phyloP scores from a whole-genome alignment of 768 basidiomycete genomes.

The Leccinellum albellum region DNA sequence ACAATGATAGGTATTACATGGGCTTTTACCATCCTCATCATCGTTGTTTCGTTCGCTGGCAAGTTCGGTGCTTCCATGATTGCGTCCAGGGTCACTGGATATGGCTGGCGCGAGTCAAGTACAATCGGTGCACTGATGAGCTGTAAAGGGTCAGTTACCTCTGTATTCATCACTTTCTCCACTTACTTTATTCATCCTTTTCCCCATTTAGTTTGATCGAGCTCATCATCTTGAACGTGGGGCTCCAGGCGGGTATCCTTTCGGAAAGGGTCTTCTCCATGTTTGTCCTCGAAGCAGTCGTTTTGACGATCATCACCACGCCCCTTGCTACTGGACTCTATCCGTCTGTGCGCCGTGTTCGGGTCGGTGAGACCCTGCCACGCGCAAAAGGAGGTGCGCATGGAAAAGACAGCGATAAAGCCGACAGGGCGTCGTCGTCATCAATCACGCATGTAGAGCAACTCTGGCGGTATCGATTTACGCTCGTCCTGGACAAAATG shows the following conservation, averaged over 20 bases:
- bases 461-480: slow-evolving; percentile 58
- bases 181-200: not conserved
- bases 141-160: slow-evolving; percentile 72
- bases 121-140: slow-evolving; percentile 92
- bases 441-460: slow-evolving; percentile 11
- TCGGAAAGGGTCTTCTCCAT: slow-evolving; percentile 81
- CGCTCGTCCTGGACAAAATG: slow-evolving; percentile 86
- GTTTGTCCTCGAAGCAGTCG: slow-evolving; percentile 85
- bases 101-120: slow-evolving; percentile 73
- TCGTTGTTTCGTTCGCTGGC: slow-evolving; percentile 73
- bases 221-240: slow-evolving; percentile 94
- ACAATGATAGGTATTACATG: slow-evolving; percentile 62
- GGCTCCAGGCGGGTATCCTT: slow-evolving; percentile 76
- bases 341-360: slow-evolving; percentile 55
- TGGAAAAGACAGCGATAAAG: slow-evolving; percentile 5
- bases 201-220: slow-evolving; percentile 71
- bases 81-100: slow-evolving; percentile 64
- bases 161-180: not conserved
- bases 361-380: slow-evolving; percentile 30
- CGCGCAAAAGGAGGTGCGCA: slow-evolving; percentile 32
- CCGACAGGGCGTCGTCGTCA: slow-evolving; percentile 2
- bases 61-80: slow-evolving; percentile 86
- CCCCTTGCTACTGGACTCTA: slow-evolving; percentile 67
- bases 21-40: slow-evolving; percentile 83
- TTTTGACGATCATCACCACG: slow-evolving; percentile 84